Conservation (phyloP, 441 rosid genomes). For the Pelargonium fulgidum region DNA sequence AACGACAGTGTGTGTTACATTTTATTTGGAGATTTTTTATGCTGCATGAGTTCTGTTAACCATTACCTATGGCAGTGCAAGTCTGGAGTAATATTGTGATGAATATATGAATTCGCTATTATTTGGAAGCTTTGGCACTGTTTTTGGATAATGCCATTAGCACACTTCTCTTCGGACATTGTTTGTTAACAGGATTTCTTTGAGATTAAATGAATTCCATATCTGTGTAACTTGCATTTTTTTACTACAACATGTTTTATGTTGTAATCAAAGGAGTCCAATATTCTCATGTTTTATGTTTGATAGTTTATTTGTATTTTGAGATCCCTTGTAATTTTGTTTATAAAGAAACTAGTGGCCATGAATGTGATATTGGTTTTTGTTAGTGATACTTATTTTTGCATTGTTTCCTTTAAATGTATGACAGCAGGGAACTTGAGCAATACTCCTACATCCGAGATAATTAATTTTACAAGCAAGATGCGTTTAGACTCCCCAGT, state of each 20-base stretch:
- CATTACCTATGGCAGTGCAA: too few species aligned
- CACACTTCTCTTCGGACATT: not conserved
- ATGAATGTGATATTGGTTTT: not conserved
- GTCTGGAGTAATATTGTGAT: too few species aligned
- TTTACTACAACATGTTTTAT: not conserved
- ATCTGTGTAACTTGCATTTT: not conserved
- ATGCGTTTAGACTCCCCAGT: conserved; percentile 43
- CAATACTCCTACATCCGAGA: conserved; percentile 42
- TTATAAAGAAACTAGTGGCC: not conserved
- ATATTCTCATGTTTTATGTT: not conserved
- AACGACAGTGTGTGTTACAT: not conserved
- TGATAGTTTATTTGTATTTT: not conserved
- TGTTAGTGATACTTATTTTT: not conserved
- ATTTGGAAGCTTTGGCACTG: not conserved
- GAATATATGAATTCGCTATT: too few species aligned
- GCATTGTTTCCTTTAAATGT: not conserved
- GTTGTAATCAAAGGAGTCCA: not conserved
- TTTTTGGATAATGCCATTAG: not conserved
- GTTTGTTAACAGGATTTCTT: not conserved
- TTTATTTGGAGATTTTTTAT: not conserved
- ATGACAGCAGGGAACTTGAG: conserved; percentile 53
- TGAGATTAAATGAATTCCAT: not conserved
- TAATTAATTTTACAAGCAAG: conserved; percentile 48
- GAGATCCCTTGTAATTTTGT: not conserved
- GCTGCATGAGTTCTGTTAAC: too few species aligned